These are phyloP conservation scores for Leccinum arenicola DNA, from an alignment of 768 basidiomycete species.

Conservation along the genomic window DNA sequence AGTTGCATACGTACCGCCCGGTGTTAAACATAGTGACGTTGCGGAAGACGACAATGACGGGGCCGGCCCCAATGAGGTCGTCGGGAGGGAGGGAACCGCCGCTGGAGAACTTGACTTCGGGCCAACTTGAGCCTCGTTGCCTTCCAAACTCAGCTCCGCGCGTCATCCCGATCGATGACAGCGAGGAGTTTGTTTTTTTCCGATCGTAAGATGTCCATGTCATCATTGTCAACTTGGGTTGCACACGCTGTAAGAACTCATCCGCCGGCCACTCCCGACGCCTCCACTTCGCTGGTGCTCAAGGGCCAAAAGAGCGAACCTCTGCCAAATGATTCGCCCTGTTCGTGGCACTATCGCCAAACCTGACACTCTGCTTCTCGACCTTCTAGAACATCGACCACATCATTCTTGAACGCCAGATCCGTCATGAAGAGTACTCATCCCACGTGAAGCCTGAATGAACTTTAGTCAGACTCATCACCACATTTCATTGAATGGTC, in stretches of 20 bases:
- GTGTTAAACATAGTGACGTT: neutral
- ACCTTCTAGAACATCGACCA: constrained; percentile 17
- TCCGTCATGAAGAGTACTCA: neutral
- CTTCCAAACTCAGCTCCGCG: constrained; percentile 20
- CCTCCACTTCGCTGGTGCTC: neutral
- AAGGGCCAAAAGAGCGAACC: neutral
- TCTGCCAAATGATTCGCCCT: neutral
- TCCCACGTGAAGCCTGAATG: constrained; percentile 12
- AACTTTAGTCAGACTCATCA: neutral
- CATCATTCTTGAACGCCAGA: neutral
- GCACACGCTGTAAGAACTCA: constrained; percentile 5
- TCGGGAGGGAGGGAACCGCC: neutral
- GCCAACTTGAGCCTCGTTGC: neutral
- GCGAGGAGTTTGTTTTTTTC: constrained; percentile 7
- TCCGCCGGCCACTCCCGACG: neutral
- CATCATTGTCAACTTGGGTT: constrained; percentile 5
- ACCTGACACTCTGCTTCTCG: constrained; percentile 1
- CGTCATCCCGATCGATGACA: constrained; percentile 16
- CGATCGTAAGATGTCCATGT: constrained; percentile 21
- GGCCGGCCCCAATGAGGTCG: neutral
- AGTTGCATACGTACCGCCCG: neutral
- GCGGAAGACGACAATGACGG: neutral
- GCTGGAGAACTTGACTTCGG: neutral
- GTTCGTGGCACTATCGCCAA: neutral
- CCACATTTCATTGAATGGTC: constrained; percentile 23